Conservation (phyloP, 345 rosid genomes). For the Salix udensis region DNA sequence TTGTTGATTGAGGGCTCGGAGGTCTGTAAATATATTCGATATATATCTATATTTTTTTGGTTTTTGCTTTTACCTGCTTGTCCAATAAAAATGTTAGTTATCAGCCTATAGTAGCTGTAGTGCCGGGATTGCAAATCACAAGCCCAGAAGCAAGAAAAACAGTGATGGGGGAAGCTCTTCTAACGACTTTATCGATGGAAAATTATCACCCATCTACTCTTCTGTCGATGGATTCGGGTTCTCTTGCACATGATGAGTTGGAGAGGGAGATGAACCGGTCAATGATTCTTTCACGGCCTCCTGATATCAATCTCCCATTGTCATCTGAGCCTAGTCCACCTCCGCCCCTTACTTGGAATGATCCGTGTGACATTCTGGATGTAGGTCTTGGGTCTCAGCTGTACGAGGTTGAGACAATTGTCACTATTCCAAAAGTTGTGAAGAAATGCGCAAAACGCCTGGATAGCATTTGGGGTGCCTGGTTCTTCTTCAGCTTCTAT, state of each 20-base stretch:
- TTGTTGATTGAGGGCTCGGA: slow-evolving; percentile 48
- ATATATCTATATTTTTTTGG: background rate
- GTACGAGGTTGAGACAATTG: slow-evolving; percentile 65
- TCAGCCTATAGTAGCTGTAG: background rate
- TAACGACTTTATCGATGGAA: slow-evolving; percentile 69
- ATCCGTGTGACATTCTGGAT: slow-evolving; percentile 71
- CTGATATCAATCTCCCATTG: slow-evolving; percentile 89
- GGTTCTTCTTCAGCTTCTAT: slow-evolving; percentile 94
- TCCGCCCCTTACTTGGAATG: slow-evolving; percentile 51
- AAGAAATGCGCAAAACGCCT: slow-evolving; percentile 74
- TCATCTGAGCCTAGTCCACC: slow-evolving; percentile 82
- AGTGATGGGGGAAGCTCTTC: slow-evolving; percentile 58
- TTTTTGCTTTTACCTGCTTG: background rate
- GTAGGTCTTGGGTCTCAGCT: slow-evolving; percentile 72
- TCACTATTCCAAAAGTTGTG: slow-evolving; percentile 55
- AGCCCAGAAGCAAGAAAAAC: background rate
- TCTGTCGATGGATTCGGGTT: slow-evolving; percentile 90
- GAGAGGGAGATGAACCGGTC: slow-evolving; percentile 89
- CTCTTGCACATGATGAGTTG: slow-evolving; percentile 81
- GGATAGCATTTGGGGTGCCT: slow-evolving; percentile 97
- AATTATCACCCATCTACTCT: slow-evolving; percentile 92
- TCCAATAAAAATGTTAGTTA: slow-evolving; percentile 11
- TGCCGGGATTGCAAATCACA: slow-evolving; percentile 8
- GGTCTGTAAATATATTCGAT: background rate
- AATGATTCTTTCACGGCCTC: slow-evolving; percentile 70